These are phyloP conservation scores for Diutina mesorugosa DNA, from an alignment of 1,139 yeast species.

Conservation along the genomic window DNA sequence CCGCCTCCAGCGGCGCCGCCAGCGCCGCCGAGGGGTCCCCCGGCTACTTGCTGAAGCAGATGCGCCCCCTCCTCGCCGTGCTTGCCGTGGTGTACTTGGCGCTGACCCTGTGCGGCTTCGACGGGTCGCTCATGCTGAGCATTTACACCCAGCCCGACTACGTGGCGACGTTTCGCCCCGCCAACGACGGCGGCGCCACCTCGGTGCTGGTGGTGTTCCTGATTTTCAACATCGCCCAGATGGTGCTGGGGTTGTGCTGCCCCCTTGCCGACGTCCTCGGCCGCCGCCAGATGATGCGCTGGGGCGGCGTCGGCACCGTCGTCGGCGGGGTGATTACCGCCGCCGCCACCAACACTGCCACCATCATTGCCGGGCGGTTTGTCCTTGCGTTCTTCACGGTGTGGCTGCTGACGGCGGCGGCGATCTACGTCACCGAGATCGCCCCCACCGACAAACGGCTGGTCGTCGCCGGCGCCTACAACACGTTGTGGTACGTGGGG, in stretches of 20 bases:
- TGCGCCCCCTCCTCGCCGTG: slow-evolving; percentile 6
- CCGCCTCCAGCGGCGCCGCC: neutral
- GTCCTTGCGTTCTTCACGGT: neutral
- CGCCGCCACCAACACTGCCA: neutral
- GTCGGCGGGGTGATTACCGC: neutral
- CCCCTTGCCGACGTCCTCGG: neutral
- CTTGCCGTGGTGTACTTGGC: slow-evolving; percentile 7
- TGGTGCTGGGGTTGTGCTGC: slow-evolving; percentile 8
- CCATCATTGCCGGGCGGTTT: neutral
- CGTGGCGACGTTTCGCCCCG: slow-evolving; percentile 7
- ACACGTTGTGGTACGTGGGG: neutral
- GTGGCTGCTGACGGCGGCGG: neutral
- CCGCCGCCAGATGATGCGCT: neutral
- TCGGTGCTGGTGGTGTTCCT: slow-evolving; percentile 10
- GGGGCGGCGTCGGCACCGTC: neutral
- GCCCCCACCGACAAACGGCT: slow-evolving; percentile 2
- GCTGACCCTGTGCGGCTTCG: slow-evolving; percentile 11
- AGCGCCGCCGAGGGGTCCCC: neutral
- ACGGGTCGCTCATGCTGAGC: slow-evolving; percentile 10
- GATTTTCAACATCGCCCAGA: slow-evolving; percentile 11
- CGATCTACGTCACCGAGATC: neutral
- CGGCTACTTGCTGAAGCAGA: neutral
- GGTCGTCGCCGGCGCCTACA: slow-evolving; percentile 9
- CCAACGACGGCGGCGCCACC: slow-evolving; percentile 9
- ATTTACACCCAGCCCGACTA: slow-evolving; percentile 10